Conservation (phyloP, 2,329 filamentous ascomycete genomes). For the Chrysoporthe deuterocubensis region DNA sequence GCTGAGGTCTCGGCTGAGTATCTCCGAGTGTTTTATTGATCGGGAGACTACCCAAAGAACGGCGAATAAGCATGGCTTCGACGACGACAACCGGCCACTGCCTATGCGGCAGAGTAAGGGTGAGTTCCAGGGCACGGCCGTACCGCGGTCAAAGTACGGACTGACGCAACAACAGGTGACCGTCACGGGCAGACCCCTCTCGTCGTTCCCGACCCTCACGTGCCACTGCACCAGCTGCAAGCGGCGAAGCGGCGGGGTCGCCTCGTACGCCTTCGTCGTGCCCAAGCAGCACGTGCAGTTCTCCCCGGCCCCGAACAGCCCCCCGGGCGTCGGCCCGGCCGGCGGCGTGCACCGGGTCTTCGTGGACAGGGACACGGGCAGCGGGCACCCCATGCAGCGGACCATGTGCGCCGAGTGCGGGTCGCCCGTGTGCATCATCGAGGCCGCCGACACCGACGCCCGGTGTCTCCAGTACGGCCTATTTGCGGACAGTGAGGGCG, state of each 20-base stretch:
- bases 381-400: conserved; percentile 25
- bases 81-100: conserved; percentile 20
- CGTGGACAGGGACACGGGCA: conserved; percentile 21
- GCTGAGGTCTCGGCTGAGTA: background rate
- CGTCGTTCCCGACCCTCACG: conserved; percentile 23
- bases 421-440: conserved; percentile 25
- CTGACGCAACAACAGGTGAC: conserved; percentile 12
- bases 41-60: background rate
- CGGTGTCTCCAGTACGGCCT: conserved; percentile 26
- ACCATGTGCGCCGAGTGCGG: conserved; percentile 29
- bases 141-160: background rate
- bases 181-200: conserved; percentile 18
- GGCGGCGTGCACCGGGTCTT: conserved; percentile 23
- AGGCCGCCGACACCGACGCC: conserved; percentile 12
- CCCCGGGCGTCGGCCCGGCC: background rate
- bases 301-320: conserved; percentile 4
- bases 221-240: conserved; percentile 28
- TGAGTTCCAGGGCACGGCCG: background rate
- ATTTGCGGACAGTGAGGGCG: conserved; percentile 17
- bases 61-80: background rate
- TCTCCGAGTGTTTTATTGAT: background rate
- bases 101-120: conserved; percentile 26
- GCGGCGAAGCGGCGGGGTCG: conserved; percentile 25
- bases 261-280: conserved; percentile 26
- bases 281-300: conserved; percentile 24